A percentile compares a stretch with the other conserved stretches of the same genome.
Conservation (phyloP, 108 stramenopile genomes). For the Parietichytrium sp. region DNA sequence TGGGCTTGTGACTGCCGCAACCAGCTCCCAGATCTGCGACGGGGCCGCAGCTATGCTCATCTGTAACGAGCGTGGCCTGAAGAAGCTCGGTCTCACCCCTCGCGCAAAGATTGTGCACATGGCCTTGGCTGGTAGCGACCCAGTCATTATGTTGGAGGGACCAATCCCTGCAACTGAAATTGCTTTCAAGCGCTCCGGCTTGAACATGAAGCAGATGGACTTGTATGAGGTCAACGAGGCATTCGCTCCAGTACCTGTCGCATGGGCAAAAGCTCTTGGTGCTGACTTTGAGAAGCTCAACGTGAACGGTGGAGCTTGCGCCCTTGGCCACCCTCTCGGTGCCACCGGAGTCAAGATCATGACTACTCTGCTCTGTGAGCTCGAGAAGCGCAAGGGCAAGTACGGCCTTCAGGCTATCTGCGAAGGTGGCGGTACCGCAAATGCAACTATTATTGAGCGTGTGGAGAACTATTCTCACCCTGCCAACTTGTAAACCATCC, state of each 20-base stretch:
- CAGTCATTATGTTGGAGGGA: constrained; percentile 89
- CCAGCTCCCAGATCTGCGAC: constrained; percentile 53
- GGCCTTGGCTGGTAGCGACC: constrained; percentile 80
- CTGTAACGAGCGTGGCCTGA: constrained; percentile 43
- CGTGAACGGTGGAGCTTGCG: constrained; percentile 87
- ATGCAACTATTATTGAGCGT: constrained; percentile 34
- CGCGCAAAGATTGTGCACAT: constrained; percentile 43
- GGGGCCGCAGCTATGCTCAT: constrained; percentile 58
- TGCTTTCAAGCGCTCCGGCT: constrained; percentile 72
- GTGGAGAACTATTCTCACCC: too few species aligned
- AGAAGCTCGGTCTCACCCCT: constrained; percentile 44
- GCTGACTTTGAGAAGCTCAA: constrained; percentile 89
- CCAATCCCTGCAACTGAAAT: constrained; percentile 85
- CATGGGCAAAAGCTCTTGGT: constrained; percentile 88
- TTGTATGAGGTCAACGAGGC: constrained; percentile 97
- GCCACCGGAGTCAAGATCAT: constrained; percentile 67
- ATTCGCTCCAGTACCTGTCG: constrained; percentile 90
- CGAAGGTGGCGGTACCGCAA: constrained; percentile 40
- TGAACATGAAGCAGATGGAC: constrained; percentile 83
- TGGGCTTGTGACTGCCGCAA: constrained; percentile 54
- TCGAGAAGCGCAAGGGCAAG: constrained; percentile 43
- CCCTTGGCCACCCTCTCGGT: constrained; percentile 87
- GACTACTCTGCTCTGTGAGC: constrained; percentile 40
- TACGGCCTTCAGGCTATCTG: constrained; percentile 42
- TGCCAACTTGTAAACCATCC: too few species aligned